Evolutionary conservation across 495 filamentous ascomycete genomes (phyloP).

Genomic region (Daldinia caldariorum): DNA sequence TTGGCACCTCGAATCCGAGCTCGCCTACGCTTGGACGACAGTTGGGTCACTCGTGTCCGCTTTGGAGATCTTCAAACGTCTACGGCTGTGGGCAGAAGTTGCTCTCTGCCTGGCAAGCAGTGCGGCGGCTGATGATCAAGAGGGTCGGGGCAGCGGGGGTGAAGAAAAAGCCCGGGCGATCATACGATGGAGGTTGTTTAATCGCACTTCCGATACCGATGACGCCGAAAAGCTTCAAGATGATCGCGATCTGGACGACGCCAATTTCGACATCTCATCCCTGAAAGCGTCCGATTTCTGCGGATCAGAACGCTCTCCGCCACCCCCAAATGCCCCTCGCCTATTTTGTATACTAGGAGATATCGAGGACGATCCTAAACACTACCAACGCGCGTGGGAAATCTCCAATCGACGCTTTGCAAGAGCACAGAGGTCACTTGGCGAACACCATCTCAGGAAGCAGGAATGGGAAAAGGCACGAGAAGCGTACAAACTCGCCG

Average conservation of each 20-base stretch:
- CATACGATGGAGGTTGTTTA: slow-evolving; percentile 80
- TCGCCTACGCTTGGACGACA: slow-evolving; percentile 88
- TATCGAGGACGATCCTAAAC: slow-evolving; percentile 73
- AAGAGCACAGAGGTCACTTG: slow-evolving; percentile 86
- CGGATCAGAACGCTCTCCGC: slow-evolving; percentile 69
- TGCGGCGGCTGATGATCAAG: slow-evolving; percentile 72
- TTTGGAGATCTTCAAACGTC: slow-evolving; percentile 92
- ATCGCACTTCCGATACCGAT: slow-evolving; percentile 53
- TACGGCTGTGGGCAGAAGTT: slow-evolving; percentile 95
- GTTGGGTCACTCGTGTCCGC: slow-evolving; percentile 89
- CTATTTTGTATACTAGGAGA: slow-evolving; percentile 96
- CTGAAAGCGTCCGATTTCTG: slow-evolving; percentile 64
- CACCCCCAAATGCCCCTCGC: slow-evolving; percentile 84
- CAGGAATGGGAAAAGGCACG: slow-evolving; percentile 75
- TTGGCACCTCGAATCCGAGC: slow-evolving; percentile 93
- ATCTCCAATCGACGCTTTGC: slow-evolving; percentile 83
- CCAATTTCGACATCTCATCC: slow-evolving; percentile 56
- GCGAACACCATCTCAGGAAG: slow-evolving; percentile 73
- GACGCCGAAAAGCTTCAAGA: slow-evolving; percentile 28
- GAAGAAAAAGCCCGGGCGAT: slow-evolving; percentile 84
- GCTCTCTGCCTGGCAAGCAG: slow-evolving; percentile 79
- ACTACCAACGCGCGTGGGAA: slow-evolving; percentile 90
- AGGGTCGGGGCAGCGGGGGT: slow-evolving; percentile 55
- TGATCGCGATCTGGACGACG: slow-evolving; percentile 57
- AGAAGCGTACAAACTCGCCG: slow-evolving; percentile 77